Conservation (phyloP, 768 basidiomycete genomes). For the Fistulinella prunicolor region DNA sequence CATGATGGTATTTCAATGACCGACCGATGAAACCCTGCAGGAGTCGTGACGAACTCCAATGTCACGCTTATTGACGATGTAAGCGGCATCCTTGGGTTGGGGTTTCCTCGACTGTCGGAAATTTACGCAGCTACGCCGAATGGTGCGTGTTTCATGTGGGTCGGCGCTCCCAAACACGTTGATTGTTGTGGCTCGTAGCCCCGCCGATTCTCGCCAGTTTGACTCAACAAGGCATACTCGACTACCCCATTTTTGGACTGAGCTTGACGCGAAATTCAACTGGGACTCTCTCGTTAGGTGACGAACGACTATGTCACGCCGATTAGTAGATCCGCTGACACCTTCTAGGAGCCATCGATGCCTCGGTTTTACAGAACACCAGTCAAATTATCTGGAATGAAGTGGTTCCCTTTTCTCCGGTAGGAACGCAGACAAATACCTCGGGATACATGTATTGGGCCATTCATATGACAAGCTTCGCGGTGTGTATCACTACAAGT, state of each 20-base stretch:
- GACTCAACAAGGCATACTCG: conserved; percentile 58
- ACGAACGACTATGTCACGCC: not conserved
- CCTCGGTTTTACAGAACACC: conserved; percentile 58
- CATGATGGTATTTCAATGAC: conserved; percentile 1
- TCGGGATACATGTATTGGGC: conserved; percentile 80
- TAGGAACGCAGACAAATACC: conserved; percentile 50
- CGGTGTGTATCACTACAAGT: conserved; percentile 35
- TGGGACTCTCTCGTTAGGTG: conserved; percentile 67
- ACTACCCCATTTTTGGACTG: conserved; percentile 77
- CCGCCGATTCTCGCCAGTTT: conserved; percentile 65
- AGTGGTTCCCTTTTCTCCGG: conserved; percentile 70
- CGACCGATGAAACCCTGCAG: conserved; percentile 34
- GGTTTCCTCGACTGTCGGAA: conserved; percentile 70
- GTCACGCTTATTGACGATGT: conserved; percentile 59
- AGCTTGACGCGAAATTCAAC: conserved; percentile 56
- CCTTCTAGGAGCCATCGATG: conserved; percentile 72
- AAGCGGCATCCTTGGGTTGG: conserved; percentile 73
- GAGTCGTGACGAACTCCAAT: conserved; percentile 58
- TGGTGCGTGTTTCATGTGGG: conserved; percentile 40
- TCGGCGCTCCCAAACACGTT: not conserved
- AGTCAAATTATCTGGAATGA: conserved; percentile 69
- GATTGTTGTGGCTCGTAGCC: conserved; percentile 36
- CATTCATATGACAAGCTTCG: conserved; percentile 54
- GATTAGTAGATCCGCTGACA: not conserved
- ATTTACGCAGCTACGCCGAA: conserved; percentile 46